A percentile compares a stretch with the other conserved stretches of the same genome.
Conservation (phyloP, 1,284 basidiomycete species). For the Leucoagaricus sp. region DNA sequence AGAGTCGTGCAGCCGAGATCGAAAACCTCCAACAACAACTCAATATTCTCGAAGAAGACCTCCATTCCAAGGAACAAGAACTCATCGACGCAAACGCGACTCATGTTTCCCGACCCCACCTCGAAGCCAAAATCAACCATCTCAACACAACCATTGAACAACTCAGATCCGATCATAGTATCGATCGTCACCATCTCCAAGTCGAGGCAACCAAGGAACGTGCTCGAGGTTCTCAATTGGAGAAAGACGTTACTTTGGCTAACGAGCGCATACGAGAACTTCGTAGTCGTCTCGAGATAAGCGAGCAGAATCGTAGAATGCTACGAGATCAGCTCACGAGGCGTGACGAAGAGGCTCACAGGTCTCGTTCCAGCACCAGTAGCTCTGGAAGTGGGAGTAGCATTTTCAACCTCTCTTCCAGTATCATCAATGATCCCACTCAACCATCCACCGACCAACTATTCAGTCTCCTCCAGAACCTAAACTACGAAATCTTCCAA, state of each 20-base stretch:
- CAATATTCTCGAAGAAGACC: neutral
- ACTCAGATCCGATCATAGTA: neutral
- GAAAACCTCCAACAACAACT: neutral
- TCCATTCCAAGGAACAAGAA: slow-evolving; percentile 5
- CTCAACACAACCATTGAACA: neutral
- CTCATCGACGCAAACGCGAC: neutral
- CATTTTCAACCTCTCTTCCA: slow-evolving; percentile 5
- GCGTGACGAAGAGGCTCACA: neutral
- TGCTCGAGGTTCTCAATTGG: neutral
- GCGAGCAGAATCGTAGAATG: slow-evolving; percentile 10
- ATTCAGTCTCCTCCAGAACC: slow-evolving; percentile 12
- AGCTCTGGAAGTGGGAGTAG: neutral
- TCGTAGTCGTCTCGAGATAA: slow-evolving; percentile 5
- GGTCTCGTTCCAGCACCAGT: neutral
- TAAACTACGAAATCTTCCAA: slow-evolving; percentile 21
- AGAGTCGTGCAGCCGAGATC: neutral
- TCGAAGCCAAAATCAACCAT: slow-evolving; percentile 1
- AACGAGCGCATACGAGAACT: neutral
- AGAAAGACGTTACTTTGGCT: neutral
- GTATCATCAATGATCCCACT: slow-evolving; percentile 1
- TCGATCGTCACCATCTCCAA: neutral
- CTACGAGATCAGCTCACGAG: slow-evolving; percentile 4
- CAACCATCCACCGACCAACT: slow-evolving; percentile 9
- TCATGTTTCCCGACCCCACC: neutral
- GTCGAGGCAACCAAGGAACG: neutral